Conservation (phyloP, 148 eudicot genomes). For the Suaeda aralocaspica region DNA sequence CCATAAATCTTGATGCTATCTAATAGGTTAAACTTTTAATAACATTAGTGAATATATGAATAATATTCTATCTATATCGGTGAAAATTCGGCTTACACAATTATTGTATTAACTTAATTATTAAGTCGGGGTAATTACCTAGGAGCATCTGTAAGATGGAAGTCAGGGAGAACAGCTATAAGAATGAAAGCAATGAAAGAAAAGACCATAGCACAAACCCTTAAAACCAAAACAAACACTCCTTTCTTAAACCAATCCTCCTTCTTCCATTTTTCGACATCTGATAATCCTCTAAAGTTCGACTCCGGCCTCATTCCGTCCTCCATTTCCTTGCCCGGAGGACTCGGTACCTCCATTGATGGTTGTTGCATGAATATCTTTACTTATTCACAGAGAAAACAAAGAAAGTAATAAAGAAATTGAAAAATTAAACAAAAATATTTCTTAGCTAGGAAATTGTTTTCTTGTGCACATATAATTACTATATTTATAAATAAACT, state of each 20-base stretch:
- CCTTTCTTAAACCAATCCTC: conserved; percentile 48
- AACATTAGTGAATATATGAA: no score
- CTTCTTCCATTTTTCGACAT: conserved; percentile 37
- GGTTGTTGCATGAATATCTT: not conserved
- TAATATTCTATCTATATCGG: no score
- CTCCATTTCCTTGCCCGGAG: conserved; percentile 31
- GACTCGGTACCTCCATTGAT: not conserved
- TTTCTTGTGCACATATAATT: not conserved
- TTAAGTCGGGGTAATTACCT: conserved; percentile 41
- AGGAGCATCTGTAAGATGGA: conserved; percentile 35
- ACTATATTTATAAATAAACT: not conserved
- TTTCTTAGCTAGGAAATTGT: no score
- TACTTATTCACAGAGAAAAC: not conserved
- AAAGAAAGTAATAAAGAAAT: not conserved
- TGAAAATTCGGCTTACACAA: no score
- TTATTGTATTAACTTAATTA: no score
- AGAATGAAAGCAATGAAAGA: conserved; percentile 58
- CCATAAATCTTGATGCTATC: no score
- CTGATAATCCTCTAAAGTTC: conserved; percentile 23
- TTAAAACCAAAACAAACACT: conserved; percentile 31
- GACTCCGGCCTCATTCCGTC: conserved; percentile 25
- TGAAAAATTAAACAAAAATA: not conserved
- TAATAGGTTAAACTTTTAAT: no score
- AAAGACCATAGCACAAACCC: conserved; percentile 40
- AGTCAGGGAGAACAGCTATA: conserved; percentile 42